Evolutionary conservation across 371 early-diverging fungal genomes (phyloP).

Genomic region (Haplosporangium sp.): DNA sequence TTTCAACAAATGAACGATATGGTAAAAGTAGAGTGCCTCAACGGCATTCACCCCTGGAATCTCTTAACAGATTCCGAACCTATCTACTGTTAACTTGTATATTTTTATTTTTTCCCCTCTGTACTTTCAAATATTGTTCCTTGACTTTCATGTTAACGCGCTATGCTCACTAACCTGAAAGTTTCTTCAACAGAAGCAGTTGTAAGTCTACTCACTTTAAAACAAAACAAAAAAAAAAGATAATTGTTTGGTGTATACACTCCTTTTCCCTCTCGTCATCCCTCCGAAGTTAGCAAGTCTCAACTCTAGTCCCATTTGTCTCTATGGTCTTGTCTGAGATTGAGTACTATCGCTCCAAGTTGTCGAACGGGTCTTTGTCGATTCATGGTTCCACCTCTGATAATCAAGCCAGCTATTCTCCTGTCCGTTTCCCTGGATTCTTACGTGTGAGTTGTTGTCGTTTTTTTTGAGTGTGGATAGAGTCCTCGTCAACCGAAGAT

Average conservation of each 20-base stretch:
- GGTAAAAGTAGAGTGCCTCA: conserved; percentile 59
- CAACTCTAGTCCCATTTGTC: background rate
- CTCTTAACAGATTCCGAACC: conserved; percentile 57
- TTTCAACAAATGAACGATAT: conserved; percentile 60
- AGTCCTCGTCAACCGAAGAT: conserved; percentile 53
- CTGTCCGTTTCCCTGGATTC: background rate
- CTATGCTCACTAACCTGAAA: conserved; percentile 51
- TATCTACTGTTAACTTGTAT: conserved; percentile 14
- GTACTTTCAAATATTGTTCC: conserved; percentile 12
- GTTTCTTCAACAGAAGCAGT: conserved; percentile 59
- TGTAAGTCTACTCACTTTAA: conserved; percentile 1
- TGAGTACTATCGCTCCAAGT: background rate
- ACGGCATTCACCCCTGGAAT: conserved; percentile 57
- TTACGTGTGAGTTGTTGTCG: conserved; percentile 47
- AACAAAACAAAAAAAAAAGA: conserved; percentile 18
- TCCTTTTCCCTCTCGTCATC: conserved; percentile 1
- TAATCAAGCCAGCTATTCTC: background rate
- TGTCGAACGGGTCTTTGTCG: conserved; percentile 1
- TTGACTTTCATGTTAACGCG: conserved; percentile 40
- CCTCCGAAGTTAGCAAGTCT: background rate
- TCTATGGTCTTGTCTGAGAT: background rate
- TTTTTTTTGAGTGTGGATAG: conserved; percentile 35
- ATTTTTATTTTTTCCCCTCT: conserved; percentile 13
- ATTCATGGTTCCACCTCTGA: no score
- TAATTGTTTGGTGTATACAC: conserved; percentile 32